Evolutionary conservation across 2,329 filamentous ascomycete genomes (phyloP), one percentile per base, ranked within the genome.

Genomic region (Geosmithia putterillii): DNA sequence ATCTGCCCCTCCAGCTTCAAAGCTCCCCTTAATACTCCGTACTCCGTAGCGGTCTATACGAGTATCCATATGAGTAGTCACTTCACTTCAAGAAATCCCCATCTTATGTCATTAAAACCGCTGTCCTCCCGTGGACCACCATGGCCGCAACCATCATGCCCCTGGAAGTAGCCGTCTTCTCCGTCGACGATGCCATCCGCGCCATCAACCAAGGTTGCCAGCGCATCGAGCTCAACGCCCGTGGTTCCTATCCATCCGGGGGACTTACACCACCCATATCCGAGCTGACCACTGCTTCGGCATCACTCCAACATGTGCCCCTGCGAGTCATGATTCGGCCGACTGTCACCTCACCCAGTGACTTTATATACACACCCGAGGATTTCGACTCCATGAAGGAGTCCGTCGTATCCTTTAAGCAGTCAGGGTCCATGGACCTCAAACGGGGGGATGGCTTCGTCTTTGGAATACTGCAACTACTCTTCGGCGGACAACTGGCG

Each of bases 301-400:
- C 50, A 44, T 45, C 59, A 21, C 3, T 32, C 28, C 10, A 32
- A 6, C 42, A 55, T 10, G 57, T 68, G 21, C 64, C 71, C 1
- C 51, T 76, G 34, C 70, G 72, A 36, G 52, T 78, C 52, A 76
- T 76, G 70, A 71, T 79, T 47, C 69, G 74, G 72, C 73, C 5
- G 66, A 14, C 28, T 14, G 62, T 38, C 23, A 35, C 42, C 17
- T 19, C 39, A 17, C 50, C 17, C 51, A 45, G 50, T 12, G 71
- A 76, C 50, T 76, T 76, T 46, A 42, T 72, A 42, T 78, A 78
- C 57, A 57, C 61, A 0, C 51, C 58, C 9, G 50, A 47, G 3
- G 71, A 78, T 51, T 50, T 71, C 5, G 49, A 52, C 9, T 23
- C 46, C 5, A 78, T 79, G 74, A 50, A 50, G 36, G 43, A 48